Percentiles rank a stretch among this genome's conserved stretches.
These are phyloP conservation scores for Copromyces sp. DNA, from an alignment of 495 filamentous ascomycete species.

Conservation along the genomic window DNA sequence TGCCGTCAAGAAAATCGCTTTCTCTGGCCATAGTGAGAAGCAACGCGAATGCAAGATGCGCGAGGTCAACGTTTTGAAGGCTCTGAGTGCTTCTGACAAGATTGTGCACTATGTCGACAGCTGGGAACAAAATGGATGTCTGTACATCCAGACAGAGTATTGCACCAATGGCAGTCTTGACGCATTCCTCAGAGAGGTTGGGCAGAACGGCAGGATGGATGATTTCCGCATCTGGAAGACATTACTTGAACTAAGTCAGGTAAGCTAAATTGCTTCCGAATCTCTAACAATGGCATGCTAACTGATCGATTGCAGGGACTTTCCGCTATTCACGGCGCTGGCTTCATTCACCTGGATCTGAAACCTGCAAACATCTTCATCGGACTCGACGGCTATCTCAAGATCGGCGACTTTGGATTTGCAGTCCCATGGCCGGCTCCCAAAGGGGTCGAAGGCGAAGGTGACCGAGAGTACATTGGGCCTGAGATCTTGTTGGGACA, in stretches of 20 bases:
- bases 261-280: conserved; percentile 31
- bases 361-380: conserved; percentile 94
- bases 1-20: conserved; percentile 86
- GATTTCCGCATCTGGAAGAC: conserved; percentile 99
- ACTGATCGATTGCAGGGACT: conserved; percentile 52
- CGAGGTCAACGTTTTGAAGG: conserved; percentile 67
- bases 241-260: conserved; percentile 67
- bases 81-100: conserved; percentile 66
- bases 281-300: conserved; percentile 14
- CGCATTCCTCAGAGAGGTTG: conserved; percentile 66
- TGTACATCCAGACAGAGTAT: conserved; percentile 96
- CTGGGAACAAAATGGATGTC: conserved; percentile 71
- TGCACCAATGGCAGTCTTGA: conserved; percentile 89
- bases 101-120: conserved; percentile 67
- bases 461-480: conserved; percentile 90
- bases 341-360: conserved; percentile 86
- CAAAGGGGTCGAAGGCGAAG: conserved; percentile 73
- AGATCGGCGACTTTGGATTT: conserved; percentile 95
- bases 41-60: conserved; percentile 70
- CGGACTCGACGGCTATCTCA: conserved; percentile 79
- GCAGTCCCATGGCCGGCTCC: conserved; percentile 70
- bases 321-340: conserved; percentile 75
- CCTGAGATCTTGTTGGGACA: conserved; percentile 78
- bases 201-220: conserved; percentile 75
- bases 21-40: conserved; percentile 60